Evolutionary conservation across 345 rosid genomes (phyloP).

Genomic region (Brassica nigra): DNA sequence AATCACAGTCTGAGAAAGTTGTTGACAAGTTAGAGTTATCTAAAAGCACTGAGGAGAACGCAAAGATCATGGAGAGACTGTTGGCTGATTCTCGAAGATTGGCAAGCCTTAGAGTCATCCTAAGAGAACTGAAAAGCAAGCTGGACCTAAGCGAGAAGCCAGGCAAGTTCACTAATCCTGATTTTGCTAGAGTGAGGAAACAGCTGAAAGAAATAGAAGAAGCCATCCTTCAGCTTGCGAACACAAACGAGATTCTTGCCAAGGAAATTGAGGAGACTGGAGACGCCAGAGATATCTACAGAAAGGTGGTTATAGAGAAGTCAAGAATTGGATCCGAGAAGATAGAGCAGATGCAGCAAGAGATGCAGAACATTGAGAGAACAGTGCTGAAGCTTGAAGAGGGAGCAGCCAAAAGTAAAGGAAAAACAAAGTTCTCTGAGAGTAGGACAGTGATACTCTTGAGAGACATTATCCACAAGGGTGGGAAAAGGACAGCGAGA

Average conservation of each 20-base stretch:
- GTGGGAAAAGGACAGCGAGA: constrained; percentile 54
- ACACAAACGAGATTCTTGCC: constrained; percentile 52
- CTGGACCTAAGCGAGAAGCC: constrained; percentile 60
- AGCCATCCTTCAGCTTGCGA: constrained; percentile 55
- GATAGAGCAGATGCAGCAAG: constrained; percentile 69
- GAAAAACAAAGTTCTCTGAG: constrained; percentile 49
- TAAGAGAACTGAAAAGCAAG: constrained; percentile 69
- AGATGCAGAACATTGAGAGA: constrained; percentile 72
- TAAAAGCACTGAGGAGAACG: constrained; percentile 47
- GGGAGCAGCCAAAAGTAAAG: constrained; percentile 56
- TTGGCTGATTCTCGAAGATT: constrained; percentile 70
- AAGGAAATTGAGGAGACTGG: constrained; percentile 58
- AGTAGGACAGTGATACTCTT: constrained; percentile 57
- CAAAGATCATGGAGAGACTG: constrained; percentile 71
- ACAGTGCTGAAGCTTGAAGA: constrained; percentile 72
- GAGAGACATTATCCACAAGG: constrained; percentile 65
- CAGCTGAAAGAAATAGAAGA: constrained; percentile 74
- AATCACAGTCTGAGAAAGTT: constrained; percentile 66
- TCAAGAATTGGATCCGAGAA: constrained; percentile 71
- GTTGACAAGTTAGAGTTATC: constrained; percentile 72
- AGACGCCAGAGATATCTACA: constrained; percentile 44
- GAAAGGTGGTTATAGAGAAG: constrained; percentile 55
- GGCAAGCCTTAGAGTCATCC: constrained; percentile 55
- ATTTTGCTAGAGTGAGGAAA: constrained; percentile 56
- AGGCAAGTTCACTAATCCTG: constrained; percentile 57